Base-by-base conservation (phyloP, 176 grass and related monocot genomes). In the Chloris gayana region DNA sequence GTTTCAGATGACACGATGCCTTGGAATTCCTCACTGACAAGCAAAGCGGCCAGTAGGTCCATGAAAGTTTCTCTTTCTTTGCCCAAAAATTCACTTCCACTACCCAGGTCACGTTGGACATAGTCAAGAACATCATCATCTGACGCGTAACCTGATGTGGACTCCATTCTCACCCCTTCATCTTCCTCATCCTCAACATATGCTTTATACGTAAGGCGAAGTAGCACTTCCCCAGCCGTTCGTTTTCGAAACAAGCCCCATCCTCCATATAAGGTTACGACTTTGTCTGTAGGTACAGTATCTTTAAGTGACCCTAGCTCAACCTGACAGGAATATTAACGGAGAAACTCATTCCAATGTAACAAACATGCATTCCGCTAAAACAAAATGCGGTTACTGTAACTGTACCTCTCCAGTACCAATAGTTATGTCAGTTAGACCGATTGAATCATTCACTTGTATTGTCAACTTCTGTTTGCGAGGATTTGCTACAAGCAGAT, bases 131-230 rank as follows among this genome's bases (percentile, higher is more conserved):
- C 75, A 18, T 94, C 92, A 61, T 94, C 86, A 13, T 94, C 92
- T n/a, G 89, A 91, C 26, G 77, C 74, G 50, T 91, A 88, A 41
- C 83, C 85, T 0, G 68, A 42, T 34, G 74, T 70, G 19, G 67
- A 73, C 50, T 71, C 81, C 1, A 10, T 86, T 75, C 84, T 84
- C 37, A 89, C 84, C 4, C 38, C 50, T 35, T 89, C 90, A 69
- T 99, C 96, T 85, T 99, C 96, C 45, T 95, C 96, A 15, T 95
- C 96, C 78, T 99, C 96, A 37, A 99, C 96, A 5, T 99, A 99
- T 0, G 92, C 92, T 75, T 99, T 99, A 73, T 95, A 95, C 9
- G 96, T 99, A 21, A 99, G 88, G 27, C 88, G 92, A 31, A 99
- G 76, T 41, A 99, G 85, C 12, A 99, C 79, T 85, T 99, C 96